phyloP scores from a whole-genome alignment of 1,284 basidiomycete species.

The Ustilago crameri region DNA sequence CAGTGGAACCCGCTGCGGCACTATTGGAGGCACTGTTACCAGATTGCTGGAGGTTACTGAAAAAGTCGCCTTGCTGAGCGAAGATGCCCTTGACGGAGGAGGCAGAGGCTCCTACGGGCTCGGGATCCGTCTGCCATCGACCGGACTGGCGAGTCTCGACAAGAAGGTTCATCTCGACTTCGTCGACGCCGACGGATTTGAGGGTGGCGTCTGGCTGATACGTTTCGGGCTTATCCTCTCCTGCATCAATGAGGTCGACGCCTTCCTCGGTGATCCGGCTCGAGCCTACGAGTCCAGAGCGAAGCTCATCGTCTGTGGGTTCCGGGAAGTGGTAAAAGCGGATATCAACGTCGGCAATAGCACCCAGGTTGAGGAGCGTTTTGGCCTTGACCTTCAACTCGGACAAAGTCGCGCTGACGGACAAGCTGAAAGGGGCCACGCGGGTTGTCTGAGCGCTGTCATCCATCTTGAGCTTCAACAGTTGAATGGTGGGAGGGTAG shows the following conservation, averaged over 20 bases:
- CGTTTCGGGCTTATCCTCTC: slow-evolving; percentile 51
- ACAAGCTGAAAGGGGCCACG: slow-evolving; percentile 42
- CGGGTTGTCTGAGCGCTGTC: slow-evolving; percentile 54
- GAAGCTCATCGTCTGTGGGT: slow-evolving; percentile 27
- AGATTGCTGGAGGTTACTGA: slow-evolving; percentile 43
- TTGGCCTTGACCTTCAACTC: slow-evolving; percentile 55
- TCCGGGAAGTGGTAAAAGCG: slow-evolving; percentile 50
- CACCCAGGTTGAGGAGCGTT: slow-evolving; percentile 34
- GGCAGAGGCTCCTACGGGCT: slow-evolving; percentile 17
- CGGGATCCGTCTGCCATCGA: slow-evolving; percentile 57
- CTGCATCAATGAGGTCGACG: slow-evolving; percentile 56
- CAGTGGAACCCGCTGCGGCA: slow-evolving; percentile 3
- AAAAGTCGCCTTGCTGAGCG: slow-evolving; percentile 51
- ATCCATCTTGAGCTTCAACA: slow-evolving; percentile 70
- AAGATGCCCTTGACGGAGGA: slow-evolving; percentile 47
- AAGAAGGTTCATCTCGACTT: slow-evolving; percentile 59
- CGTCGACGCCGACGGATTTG: slow-evolving; percentile 57
- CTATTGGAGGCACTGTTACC: slow-evolving; percentile 12
- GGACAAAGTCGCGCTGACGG: slow-evolving; percentile 52
- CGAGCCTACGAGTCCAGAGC: slow-evolving; percentile 16
- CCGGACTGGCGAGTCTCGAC: slow-evolving; percentile 62
- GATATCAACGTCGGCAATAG: slow-evolving; percentile 40
- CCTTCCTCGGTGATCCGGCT: slow-evolving; percentile 29
- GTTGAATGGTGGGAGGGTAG: slow-evolving; percentile 77
- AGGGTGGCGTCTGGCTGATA: slow-evolving; percentile 43